Conservation (phyloP, 768 basidiomycete genomes). For the Phanerochaete carnosa region DNA sequence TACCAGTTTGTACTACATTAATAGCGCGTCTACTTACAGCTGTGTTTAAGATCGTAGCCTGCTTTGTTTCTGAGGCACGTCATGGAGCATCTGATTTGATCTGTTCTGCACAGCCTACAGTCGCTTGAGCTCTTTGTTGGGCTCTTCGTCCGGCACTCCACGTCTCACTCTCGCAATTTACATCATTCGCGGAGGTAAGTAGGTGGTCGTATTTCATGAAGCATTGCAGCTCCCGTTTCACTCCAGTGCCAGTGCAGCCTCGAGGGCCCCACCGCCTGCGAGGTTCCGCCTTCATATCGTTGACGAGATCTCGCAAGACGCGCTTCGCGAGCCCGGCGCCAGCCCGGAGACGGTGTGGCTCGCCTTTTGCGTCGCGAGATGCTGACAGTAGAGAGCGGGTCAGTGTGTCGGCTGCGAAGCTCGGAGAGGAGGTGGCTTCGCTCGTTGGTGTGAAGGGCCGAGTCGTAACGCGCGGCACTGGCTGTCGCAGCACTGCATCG, state of each 20-base stretch:
- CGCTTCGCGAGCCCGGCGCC: neutral
- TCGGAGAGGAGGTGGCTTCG: no score
- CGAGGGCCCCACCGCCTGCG: neutral
- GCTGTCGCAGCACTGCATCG: no score
- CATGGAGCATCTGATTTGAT: neutral
- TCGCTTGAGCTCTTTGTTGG: neutral
- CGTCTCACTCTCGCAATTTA: neutral
- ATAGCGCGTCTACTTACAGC: neutral
- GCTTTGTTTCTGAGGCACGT: neutral
- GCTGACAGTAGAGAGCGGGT: no score
- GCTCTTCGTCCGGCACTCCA: neutral
- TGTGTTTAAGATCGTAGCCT: neutral
- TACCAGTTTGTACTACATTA: neutral
- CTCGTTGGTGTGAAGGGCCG: no score
- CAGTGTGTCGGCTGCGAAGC: no score
- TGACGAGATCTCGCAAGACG: neutral
- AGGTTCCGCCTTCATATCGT: neutral
- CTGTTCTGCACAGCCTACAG: neutral
- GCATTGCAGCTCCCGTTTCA: neutral
- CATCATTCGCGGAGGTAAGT: neutral
- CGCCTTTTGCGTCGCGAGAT: neutral
- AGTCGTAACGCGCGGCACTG: no score
- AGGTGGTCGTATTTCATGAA: no score
- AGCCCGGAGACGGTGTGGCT: neutral
- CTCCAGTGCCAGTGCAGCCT: neutral